Evolutionary conservation across 2,329 filamentous ascomycete genomes (phyloP), one percentile per base, ranked within the genome.

Genomic region (Bipolaris zeicola): DNA sequence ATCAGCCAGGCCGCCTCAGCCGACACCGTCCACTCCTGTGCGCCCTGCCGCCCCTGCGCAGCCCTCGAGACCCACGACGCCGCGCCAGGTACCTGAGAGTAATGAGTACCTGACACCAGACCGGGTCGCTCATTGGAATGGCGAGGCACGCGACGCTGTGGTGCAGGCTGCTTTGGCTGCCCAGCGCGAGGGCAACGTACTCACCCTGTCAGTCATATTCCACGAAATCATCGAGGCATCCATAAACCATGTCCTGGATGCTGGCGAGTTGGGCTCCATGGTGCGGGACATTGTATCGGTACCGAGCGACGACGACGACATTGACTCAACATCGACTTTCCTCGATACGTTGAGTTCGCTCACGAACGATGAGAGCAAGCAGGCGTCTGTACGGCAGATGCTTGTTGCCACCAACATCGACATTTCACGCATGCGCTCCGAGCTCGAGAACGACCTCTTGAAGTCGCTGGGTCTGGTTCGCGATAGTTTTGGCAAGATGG

Each of bases 191-290:
- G 86, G 90, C 63, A 88, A 96, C 69, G 79, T 85, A 6, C 81
- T 88, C 43, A 85, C 87, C 55, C 79, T 96, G 36, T 87, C 88
- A 28, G 84, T 84, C 13, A 80, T 96, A 20, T 92, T 93, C 65
- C 91, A 96, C 77, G 95, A 99, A 74, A 84, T 97, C 36, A 85
- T 95, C 34, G 87, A 89, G 59, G 87, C 91, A 33, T 87, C 89
- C 16, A 78, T 96, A 11, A 88, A 92, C 68, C 84, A 82, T 39
- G 85, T 87, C 46, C 76, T 97, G 43, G 81, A 84, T 37, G 81
- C 91, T 2, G 73, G 77, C 5, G 89, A 93, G 66, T 88, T 90
- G 45, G 94, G 93, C 24, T 79, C 77, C 18, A 84, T 87, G 53
- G 83, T 96, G 55, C 89, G 88, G 68, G 87, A 92, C 58, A 89